Conservation (phyloP, 345 rosid genomes). For the Pseudoturritis turrita region DNA sequence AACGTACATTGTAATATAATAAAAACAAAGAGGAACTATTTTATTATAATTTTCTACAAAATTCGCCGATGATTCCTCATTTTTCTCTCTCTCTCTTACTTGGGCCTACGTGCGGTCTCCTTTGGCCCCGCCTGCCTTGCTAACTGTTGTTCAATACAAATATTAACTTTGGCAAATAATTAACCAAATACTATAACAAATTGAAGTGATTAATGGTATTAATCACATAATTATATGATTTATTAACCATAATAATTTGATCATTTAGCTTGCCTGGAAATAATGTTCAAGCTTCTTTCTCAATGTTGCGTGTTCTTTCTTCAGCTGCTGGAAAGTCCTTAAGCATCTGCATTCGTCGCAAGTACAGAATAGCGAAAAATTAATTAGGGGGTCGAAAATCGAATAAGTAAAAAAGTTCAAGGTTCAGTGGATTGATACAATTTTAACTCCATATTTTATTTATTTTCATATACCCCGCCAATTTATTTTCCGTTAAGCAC, state of each 20-base stretch:
- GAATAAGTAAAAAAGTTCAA: not conserved
- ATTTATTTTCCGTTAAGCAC: not conserved
- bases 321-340: conserved; percentile 76
- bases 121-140: conserved; percentile 79
- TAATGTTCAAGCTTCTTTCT: conserved; percentile 80
- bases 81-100: conserved; percentile 26
- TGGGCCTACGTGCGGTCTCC: conserved; percentile 54
- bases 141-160: conserved; percentile 43
- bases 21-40: conserved; percentile 15
- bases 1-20: conserved; percentile 6
- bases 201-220: not conserved
- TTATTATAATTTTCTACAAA: conserved; percentile 19
- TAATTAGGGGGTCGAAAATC: not conserved
- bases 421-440: not conserved
- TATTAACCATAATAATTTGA: not conserved
- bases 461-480: not conserved
- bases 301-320: conserved; percentile 72
- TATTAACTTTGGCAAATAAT: not conserved
- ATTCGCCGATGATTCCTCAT: conserved; percentile 30
- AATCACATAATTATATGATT: not conserved
- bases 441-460: not conserved
- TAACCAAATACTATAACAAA: not conserved
- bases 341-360: conserved; percentile 45
- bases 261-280: conserved; percentile 54
- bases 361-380: not conserved